Percentiles rank a stretch among this genome's conserved stretches.
These are phyloP conservation scores for Hypoxylon sp. DNA, from an alignment of 2,329 filamentous ascomycete species.

Conservation along the genomic window DNA sequence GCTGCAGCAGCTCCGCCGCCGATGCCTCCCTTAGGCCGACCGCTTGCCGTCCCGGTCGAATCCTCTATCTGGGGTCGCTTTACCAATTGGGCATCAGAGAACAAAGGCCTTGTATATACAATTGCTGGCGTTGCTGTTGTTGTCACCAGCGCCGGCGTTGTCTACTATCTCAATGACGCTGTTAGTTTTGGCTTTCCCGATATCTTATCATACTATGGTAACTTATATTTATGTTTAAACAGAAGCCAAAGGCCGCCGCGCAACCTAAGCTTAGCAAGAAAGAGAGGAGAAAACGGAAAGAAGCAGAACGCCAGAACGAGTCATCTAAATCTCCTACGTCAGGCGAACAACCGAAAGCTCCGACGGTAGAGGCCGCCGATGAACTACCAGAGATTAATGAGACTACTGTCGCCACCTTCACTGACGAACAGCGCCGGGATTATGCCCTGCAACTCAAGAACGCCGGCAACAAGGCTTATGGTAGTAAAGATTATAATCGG, in stretches of 20 bases:
- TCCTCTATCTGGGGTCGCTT: conserved; percentile 88
- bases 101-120: conserved; percentile 96
- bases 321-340: conserved; percentile 57
- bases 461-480: conserved; percentile 96
- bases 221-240: conserved; percentile 31
- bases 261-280: conserved; percentile 88
- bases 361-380: conserved; percentile 71
- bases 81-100: conserved; percentile 92
- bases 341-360: conserved; percentile 63
- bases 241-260: conserved; percentile 64
- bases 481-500: conserved; percentile 90
- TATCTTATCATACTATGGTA: conserved; percentile 5
- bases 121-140: conserved; percentile 95
- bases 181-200: conserved; percentile 59
- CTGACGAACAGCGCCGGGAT: conserved; percentile 80
- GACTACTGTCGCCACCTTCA: conserved; percentile 66
- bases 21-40: conserved; percentile 63
- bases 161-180: conserved; percentile 86
- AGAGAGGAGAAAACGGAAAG: conserved; percentile 89
- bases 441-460: conserved; percentile 94
- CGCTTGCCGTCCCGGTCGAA: conserved; percentile 65
- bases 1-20: conserved; percentile 63
- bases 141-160: conserved; percentile 89
- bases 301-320: conserved; percentile 74
- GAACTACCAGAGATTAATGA: conserved; percentile 79